These are phyloP conservation scores for Pythium brassicae DNA, from an alignment of 352 stramenopile species.

Conservation along the genomic window DNA sequence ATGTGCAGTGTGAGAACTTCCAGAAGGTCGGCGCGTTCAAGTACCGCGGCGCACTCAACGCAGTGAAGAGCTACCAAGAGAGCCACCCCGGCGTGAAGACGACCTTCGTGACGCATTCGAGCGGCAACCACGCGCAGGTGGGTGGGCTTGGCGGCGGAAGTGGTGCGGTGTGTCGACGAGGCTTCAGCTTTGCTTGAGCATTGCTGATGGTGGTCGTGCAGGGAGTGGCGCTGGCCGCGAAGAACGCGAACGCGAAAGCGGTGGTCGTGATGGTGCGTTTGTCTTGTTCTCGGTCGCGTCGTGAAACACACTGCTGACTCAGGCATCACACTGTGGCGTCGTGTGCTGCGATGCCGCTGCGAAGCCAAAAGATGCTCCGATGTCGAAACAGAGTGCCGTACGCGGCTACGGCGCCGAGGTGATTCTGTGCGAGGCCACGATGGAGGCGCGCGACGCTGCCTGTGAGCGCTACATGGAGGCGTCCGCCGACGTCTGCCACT, in stretches of 20 bases:
- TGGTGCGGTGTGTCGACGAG: no score
- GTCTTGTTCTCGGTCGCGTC: neutral
- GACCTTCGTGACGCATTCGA: slow-evolving; percentile 87
- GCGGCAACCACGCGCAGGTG: slow-evolving; percentile 89
- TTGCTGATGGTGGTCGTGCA: neutral
- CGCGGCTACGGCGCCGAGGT: slow-evolving; percentile 75
- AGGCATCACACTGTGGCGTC: neutral
- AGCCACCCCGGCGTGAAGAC: neutral
- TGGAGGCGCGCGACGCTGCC: slow-evolving; percentile 38
- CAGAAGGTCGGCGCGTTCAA: slow-evolving; percentile 84
- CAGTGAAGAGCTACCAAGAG: slow-evolving; percentile 47
- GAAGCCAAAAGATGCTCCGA: slow-evolving; percentile 74
- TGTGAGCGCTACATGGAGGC: slow-evolving; percentile 27
- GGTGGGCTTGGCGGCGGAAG: no score
- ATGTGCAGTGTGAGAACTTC: slow-evolving; percentile 68
- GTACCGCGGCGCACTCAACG: slow-evolving; percentile 76
- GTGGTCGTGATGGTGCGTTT: slow-evolving; percentile 85
- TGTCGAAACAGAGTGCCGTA: slow-evolving; percentile 82
- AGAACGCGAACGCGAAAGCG: slow-evolving; percentile 47
- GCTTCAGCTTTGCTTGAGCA: no score
- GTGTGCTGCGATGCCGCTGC: neutral
- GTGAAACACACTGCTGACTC: neutral
- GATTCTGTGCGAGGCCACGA: slow-evolving; percentile 48
- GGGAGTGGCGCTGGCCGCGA: slow-evolving; percentile 83
- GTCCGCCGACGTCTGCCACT: slow-evolving; percentile 21